Conservation (phyloP, 2,329 filamentous ascomycete species). For the Aspergillus jensenii region DNA sequence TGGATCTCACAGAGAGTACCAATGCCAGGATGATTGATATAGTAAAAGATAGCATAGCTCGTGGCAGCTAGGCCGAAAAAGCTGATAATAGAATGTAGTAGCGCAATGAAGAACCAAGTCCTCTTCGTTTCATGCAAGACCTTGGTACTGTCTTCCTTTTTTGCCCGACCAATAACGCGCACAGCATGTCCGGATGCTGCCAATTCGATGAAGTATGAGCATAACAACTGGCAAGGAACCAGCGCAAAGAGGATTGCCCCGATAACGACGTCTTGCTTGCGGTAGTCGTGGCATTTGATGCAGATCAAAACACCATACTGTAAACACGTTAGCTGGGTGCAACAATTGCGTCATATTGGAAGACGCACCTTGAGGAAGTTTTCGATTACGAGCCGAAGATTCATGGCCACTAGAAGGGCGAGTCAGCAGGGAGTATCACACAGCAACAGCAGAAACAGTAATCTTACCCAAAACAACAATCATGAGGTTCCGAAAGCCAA, state of each 20-base stretch:
- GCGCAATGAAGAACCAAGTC: conserved; percentile 78
- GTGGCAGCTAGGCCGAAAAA: conserved; percentile 77
- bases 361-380: conserved; percentile 81
- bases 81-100: conserved; percentile 80
- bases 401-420: conserved; percentile 72
- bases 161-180: conserved; percentile 59
- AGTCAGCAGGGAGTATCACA: neutral
- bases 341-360: neutral
- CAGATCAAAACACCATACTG: conserved; percentile 96
- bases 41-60: conserved; percentile 82
- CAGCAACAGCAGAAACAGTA: neutral
- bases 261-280: conserved; percentile 71
- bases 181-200: conserved; percentile 78
- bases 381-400: conserved; percentile 90
- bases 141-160: conserved; percentile 51
- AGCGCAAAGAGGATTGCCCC: conserved; percentile 78
- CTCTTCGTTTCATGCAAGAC: conserved; percentile 64
- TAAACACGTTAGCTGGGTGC: conserved; percentile 2
- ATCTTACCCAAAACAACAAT: conserved; percentile 78
- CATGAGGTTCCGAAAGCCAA: conserved; percentile 95
- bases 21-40: conserved; percentile 89
- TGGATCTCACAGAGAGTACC: conserved; percentile 89
- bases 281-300: conserved; percentile 84
- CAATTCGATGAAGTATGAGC: conserved; percentile 86
- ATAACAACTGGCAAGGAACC: conserved; percentile 85